Evolutionary conservation across 2,329 filamentous ascomycete genomes (phyloP).

Genomic region (Ceratocystis ficicola): DNA sequence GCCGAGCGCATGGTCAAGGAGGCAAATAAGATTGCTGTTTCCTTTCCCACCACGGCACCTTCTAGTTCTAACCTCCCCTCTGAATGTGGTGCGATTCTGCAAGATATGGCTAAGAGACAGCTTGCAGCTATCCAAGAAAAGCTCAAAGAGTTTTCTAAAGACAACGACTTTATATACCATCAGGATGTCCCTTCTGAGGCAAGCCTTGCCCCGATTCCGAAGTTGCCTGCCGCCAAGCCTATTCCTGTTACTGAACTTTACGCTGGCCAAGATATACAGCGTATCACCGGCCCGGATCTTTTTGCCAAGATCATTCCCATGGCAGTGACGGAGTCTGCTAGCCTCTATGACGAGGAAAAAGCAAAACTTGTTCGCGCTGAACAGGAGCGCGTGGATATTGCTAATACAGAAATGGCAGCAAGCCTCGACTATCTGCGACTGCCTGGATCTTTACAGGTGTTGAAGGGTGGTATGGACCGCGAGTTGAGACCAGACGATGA

Average conservation of each 20-base stretch:
- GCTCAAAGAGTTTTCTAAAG: slow-evolving; percentile 63
- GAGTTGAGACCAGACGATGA: slow-evolving; percentile 69
- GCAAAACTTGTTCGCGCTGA: slow-evolving; percentile 89
- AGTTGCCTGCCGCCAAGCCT: slow-evolving; percentile 87
- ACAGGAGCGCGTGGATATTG: slow-evolving; percentile 81
- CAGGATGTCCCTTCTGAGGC: slow-evolving; percentile 80
- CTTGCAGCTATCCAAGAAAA: slow-evolving; percentile 69
- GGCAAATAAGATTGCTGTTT: slow-evolving; percentile 61
- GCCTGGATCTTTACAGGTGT: slow-evolving; percentile 73
- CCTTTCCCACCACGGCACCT: slow-evolving; percentile 68
- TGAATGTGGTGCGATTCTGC: slow-evolving; percentile 61
- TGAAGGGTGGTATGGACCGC: slow-evolving; percentile 87
- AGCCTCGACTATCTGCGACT: slow-evolving; percentile 88
- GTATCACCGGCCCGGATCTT: slow-evolving; percentile 91
- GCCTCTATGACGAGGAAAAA: slow-evolving; percentile 96
- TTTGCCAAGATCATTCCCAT: slow-evolving; percentile 95
- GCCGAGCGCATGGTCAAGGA: slow-evolving; percentile 70
- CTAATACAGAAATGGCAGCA: slow-evolving; percentile 90
- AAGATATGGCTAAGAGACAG: slow-evolving; percentile 78
- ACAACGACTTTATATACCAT: slow-evolving; percentile 98
- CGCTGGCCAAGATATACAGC: slow-evolving; percentile 90
- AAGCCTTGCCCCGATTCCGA: slow-evolving; percentile 67
- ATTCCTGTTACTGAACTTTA: slow-evolving; percentile 96
- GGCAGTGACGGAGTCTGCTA: slow-evolving; percentile 90
- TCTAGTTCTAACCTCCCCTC: slow-evolving; percentile 70